Evolutionary conservation across 2,329 filamentous ascomycete genomes (phyloP).

Genomic region (Juglanconis juglandina): DNA sequence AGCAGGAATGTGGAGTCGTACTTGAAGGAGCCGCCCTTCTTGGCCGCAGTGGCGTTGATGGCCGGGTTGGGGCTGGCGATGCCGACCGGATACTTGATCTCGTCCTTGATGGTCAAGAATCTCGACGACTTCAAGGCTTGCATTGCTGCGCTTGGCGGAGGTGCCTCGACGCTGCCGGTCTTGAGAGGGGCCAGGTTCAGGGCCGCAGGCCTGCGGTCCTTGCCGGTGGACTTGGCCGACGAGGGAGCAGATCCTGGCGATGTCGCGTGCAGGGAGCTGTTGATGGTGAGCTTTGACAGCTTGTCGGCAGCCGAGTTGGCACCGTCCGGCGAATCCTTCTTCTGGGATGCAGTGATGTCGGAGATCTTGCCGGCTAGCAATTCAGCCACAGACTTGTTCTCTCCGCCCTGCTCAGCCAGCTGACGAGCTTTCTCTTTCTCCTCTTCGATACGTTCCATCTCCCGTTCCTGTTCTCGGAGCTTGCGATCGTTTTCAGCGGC

Average conservation of each 20-base stretch:
- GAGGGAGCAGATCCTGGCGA: constrained; percentile 18
- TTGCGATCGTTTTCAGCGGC: constrained; percentile 60
- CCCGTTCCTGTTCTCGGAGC: constrained; percentile 68
- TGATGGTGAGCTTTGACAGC: constrained; percentile 49
- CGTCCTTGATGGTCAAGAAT: constrained; percentile 75
- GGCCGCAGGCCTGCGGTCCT: constrained; percentile 73
- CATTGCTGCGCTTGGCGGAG: constrained; percentile 89
- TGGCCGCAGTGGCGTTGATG: constrained; percentile 74
- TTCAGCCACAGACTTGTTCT: constrained; percentile 50
- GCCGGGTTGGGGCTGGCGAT: constrained; percentile 90
- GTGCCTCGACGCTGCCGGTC: constrained; percentile 81
- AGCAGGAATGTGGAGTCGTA: constrained; percentile 95
- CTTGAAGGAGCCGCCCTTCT: constrained; percentile 81
- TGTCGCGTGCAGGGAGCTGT: constrained; percentile 21
- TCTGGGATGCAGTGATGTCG: constrained; percentile 36
- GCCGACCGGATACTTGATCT: constrained; percentile 76
- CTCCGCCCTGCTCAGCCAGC: constrained; percentile 47
- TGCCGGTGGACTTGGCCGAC: constrained; percentile 40
- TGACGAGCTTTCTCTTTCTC: constrained; percentile 59
- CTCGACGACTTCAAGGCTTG: constrained; percentile 89
- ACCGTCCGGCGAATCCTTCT: constrained; percentile 40
- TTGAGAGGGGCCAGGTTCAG: constrained; percentile 82
- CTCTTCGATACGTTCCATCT: constrained; percentile 71
- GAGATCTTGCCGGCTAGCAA: constrained; percentile 41
- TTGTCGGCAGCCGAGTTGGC: constrained; percentile 39